Evolutionary conservation across 306 rosid genomes (phyloP).

Genomic region (Medicago truncatula): MtrunA17r5.0-ANR NC_053042.1:54491501-54492000

Average conservation of each 20-base stretch:
- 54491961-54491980: slow-evolving; percentile 16
- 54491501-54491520: slow-evolving; percentile 32
- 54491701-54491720: slow-evolving; percentile 45
- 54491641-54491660: slow-evolving; percentile 20
- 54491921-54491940: slow-evolving; percentile 6
- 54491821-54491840: slow-evolving; percentile 37
- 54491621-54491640: slow-evolving; percentile 24
- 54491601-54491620: not conserved
- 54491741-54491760: slow-evolving; percentile 41
- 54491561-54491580: slow-evolving; percentile 30
- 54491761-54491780: slow-evolving; percentile 37
- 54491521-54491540: slow-evolving; percentile 35
- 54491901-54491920: slow-evolving; percentile 35
- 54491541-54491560: slow-evolving; percentile 22
- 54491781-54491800: slow-evolving; percentile 57
- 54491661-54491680: slow-evolving; percentile 42
- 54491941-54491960: not conserved
- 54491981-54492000: slow-evolving; percentile 2
- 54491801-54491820: slow-evolving; percentile 46
- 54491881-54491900: slow-evolving; percentile 41
- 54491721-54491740: slow-evolving; percentile 53
- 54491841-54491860: slow-evolving; percentile 34
- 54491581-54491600: slow-evolving; percentile 27
- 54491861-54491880: slow-evolving; percentile 45
- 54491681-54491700: slow-evolving; percentile 50